Evolutionary conservation across 192 early-diverging fungal genomes (phyloP).

Genomic region (Dissophora ornata): DNA sequence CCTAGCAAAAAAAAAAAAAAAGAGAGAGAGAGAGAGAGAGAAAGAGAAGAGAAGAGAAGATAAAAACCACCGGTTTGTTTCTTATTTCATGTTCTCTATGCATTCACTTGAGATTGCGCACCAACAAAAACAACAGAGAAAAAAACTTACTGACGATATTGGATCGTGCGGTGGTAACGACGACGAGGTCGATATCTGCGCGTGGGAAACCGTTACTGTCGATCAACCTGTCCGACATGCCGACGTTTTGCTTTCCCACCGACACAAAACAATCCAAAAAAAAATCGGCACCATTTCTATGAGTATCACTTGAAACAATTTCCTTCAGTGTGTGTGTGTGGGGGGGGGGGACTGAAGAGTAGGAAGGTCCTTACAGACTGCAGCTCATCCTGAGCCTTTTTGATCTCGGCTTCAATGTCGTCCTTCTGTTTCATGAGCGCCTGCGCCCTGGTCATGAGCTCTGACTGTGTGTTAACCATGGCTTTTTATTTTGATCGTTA

Average conservation of each 20-base stretch:
- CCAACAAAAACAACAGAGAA: not conserved
- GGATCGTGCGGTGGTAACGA: conserved; percentile 56
- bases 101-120: too few species aligned
- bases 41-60: too few species aligned
- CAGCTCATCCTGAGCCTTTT: conserved; percentile 51
- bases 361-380: conserved; percentile 48
- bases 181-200: conserved; percentile 63
- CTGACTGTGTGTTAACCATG: conserved; percentile 44
- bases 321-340: too few species aligned
- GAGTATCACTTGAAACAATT: too few species aligned
- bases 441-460: conserved; percentile 51
- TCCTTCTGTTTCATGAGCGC: conserved; percentile 62
- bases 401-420: conserved; percentile 55
- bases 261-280: too few species aligned
- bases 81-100: too few species aligned
- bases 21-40: too few species aligned
- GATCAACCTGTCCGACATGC: conserved; percentile 59
- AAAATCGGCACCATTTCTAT: too few species aligned
- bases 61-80: too few species aligned
- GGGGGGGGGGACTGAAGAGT: too few species aligned
- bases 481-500: too few species aligned
- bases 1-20: too few species aligned
- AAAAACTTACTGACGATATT: conserved; percentile 33
- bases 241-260: conserved; percentile 60
- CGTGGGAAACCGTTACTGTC: conserved; percentile 64